Conservation (phyloP, 176 grass and related monocot genomes). For the Triticum aestivum region DNA sequence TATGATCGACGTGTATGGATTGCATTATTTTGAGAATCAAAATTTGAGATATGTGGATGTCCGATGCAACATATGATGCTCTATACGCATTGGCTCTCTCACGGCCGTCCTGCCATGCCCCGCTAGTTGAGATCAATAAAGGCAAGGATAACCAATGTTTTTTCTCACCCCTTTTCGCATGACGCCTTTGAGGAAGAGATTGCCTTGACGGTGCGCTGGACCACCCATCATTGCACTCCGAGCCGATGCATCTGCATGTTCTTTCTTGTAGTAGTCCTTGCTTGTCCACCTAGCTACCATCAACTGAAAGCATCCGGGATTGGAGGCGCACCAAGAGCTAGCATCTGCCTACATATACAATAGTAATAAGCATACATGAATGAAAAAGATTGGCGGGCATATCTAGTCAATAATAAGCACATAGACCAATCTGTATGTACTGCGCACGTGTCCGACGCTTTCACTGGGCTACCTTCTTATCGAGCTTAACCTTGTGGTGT, state of each 20-base stretch:
- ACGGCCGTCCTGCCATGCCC: no score
- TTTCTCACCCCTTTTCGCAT: background rate
- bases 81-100: no score
- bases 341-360: background rate
- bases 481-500: background rate
- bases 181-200: background rate
- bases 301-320: no score
- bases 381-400: background rate
- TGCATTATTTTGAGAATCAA: no score
- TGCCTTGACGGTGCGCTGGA: background rate
- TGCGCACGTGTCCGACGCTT: background rate
- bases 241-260: background rate
- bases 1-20: no score
- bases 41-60: no score
- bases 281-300: no score
- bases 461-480: no score
- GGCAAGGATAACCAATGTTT: background rate
- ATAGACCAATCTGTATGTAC: background rate
- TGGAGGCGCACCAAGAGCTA: background rate
- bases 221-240: background rate
- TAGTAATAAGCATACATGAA: background rate
- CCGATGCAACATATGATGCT: no score
- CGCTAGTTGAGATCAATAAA: background rate
- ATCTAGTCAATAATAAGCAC: background rate
- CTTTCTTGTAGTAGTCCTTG: no score